A percentile compares a stretch with the other conserved stretches of the same genome.
phyloP scores from a whole-genome alignment of 2,329 filamentous ascomycete genomes.

The Pleurostoma richardsiae region DNA sequence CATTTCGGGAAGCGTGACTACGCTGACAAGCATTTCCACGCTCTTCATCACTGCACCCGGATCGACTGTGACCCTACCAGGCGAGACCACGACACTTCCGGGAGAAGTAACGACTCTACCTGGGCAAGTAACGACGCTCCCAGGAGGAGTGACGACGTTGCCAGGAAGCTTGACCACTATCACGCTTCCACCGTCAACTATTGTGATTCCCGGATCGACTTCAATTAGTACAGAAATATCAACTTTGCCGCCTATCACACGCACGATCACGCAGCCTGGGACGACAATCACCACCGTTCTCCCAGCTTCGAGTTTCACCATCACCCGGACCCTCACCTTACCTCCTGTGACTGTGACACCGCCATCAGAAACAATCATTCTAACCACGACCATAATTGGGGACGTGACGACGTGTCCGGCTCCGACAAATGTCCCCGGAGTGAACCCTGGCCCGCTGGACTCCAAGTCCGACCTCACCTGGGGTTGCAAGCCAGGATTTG shows the following conservation, averaged over 20 bases:
- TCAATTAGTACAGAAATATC: conserved; percentile 4
- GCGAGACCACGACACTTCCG: conserved; percentile 11
- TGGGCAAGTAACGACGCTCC: conserved; percentile 7
- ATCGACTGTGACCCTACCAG: conserved; percentile 6
- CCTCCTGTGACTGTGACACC: conserved; percentile 15
- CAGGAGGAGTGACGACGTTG: conserved; percentile 3
- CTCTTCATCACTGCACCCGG: conserved; percentile 5
- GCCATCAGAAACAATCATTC: conserved; percentile 16
- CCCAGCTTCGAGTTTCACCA: conserved; percentile 15
- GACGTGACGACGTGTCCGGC: conserved; percentile 35
- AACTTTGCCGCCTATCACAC: conserved; percentile 14
- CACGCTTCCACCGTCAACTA: conserved; percentile 4
- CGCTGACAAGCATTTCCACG: conserved; percentile 14
- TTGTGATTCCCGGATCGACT: conserved; percentile 1
- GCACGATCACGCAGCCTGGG: conserved; percentile 15
- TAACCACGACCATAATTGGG: conserved; percentile 25
- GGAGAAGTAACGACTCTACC: conserved; percentile 10
- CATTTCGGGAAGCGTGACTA: conserved; percentile 2
- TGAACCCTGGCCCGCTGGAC: conserved; percentile 17
- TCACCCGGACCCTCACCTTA: conserved; percentile 10
- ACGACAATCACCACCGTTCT: conserved; percentile 12
- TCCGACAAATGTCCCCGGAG: conserved; percentile 29
- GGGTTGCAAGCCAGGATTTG: conserved; percentile 47
- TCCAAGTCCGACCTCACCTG: conserved; percentile 39
- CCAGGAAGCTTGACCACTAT: conserved; percentile 4